Base-by-base conservation (phyloP, 306 rosid species). In the Cucurbita argyrosperma region DNA sequence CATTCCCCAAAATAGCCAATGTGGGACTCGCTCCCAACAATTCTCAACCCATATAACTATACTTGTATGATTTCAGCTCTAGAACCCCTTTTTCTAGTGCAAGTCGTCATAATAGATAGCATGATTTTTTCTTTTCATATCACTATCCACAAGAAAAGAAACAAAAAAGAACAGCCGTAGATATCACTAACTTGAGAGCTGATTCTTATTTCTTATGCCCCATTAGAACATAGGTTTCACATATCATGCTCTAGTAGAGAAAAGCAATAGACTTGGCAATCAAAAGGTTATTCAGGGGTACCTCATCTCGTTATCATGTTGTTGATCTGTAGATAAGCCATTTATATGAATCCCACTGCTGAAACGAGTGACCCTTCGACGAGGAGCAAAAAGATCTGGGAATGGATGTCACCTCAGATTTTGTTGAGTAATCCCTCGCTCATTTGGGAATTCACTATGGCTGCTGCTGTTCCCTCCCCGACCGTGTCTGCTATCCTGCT, bases 331-430 rank as follows among this genome's bases (percentile, higher is more conserved):
- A 69, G 85, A 81, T 67, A 84, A 73, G 71, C 84, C 76, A 81
- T 86, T 80, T 80, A 86, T 85, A 30, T 83, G 73, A 30, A 51
- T 50, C 11, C 54, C 43, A 3, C 58, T 26, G 54, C 39, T 26
- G 45, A 49, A 47, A 49, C 69, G 85, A 35, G 82, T 40, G 80
- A 75, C 19, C 19, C 19, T 79, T 43, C 87, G 85, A 10, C 89
- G 80, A 49, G 88, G 83, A 66, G 54, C 54, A 50, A 85, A 90
- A 71, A 84, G 59, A 74, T 60, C 77, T 2, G 90, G 83, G 1
- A 84, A 60, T 0, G 78, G 84, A 77, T 74, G 78, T 76, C 91
- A 87, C 85, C 93, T 89, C 1, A 76, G 81, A 72, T 43, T 84
- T 72, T 40, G 86, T 37, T 57, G 85, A 80, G 47, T 53, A 71